Evolutionary conservation across 1,139 yeast species (phyloP).

Genomic region (Entelexis paramagnoliae): DNA sequence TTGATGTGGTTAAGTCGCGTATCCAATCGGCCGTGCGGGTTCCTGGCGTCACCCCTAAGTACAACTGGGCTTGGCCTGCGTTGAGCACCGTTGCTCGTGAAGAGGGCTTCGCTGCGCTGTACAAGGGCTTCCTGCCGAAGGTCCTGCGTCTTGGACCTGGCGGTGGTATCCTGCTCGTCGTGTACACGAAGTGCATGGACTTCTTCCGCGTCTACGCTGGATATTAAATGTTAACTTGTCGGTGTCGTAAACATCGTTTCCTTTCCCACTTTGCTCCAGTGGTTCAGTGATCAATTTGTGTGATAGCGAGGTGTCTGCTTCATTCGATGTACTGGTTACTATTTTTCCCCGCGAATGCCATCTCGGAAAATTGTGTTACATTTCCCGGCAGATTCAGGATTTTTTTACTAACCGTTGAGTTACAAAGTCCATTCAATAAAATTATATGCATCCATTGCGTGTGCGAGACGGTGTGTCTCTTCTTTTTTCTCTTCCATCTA

Average conservation of each 20-base stretch:
- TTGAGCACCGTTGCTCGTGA: conserved; percentile 67
- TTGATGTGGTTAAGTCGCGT: conserved; percentile 95
- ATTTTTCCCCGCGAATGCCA: too few species aligned
- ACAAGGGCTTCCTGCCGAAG: conserved; percentile 94
- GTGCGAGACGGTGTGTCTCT: not conserved
- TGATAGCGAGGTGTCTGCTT: too few species aligned
- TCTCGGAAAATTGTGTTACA: too few species aligned
- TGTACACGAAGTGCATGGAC: conserved; percentile 89
- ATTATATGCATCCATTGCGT: not conserved
- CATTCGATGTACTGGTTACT: too few species aligned
- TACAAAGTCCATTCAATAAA: not conserved
- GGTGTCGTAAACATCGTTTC: too few species aligned
- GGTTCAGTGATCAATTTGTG: too few species aligned
- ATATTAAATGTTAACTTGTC: not conserved
- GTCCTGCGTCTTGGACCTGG: conserved; percentile 97
- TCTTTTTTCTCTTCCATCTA: not conserved
- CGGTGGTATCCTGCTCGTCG: conserved; percentile 94
- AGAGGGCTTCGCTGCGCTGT: conserved; percentile 80
- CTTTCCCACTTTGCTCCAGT: too few species aligned
- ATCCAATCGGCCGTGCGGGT: conserved; percentile 76
- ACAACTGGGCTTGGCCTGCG: conserved; percentile 87
- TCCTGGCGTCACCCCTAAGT: conserved; percentile 57
- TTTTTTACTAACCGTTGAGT: not conserved
- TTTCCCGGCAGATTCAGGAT: too few species aligned
- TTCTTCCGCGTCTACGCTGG: conserved; percentile 42